Evolutionary conservation across 371 early-diverging fungal species (phyloP).

Genomic region (Lichtheimia corymbifera): DNA sequence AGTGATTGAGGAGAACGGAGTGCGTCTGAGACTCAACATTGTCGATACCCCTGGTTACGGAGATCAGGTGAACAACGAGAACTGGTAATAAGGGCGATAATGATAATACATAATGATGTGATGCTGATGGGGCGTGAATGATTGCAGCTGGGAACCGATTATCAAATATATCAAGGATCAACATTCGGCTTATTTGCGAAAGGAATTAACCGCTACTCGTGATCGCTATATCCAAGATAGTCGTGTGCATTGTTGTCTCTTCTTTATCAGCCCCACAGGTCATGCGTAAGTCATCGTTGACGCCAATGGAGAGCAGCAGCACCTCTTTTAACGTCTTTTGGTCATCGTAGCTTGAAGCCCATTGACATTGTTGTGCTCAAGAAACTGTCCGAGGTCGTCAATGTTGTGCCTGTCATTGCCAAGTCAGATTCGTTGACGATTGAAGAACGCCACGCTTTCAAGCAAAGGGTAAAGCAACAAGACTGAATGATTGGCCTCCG

Average conservation of each 20-base stretch:
- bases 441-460: slow-evolving; percentile 75
- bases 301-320: no score
- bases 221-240: slow-evolving; percentile 86
- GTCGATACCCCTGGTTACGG: slow-evolving; percentile 84
- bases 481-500: background rate
- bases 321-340: background rate
- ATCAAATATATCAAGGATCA: slow-evolving; percentile 93
- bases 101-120: background rate
- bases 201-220: slow-evolving; percentile 83
- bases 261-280: slow-evolving; percentile 78
- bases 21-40: slow-evolving; percentile 82
- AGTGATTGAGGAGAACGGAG: slow-evolving; percentile 86
- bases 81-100: slow-evolving; percentile 55
- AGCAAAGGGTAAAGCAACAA: slow-evolving; percentile 71
- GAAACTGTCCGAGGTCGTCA: slow-evolving; percentile 72
- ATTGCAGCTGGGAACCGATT: slow-evolving; percentile 80
- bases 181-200: slow-evolving; percentile 86
- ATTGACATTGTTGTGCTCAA: slow-evolving; percentile 77
- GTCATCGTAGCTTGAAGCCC: slow-evolving; percentile 65
- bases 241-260: slow-evolving; percentile 79
- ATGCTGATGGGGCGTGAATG: slow-evolving; percentile 4
- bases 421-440: slow-evolving; percentile 86
- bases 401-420: slow-evolving; percentile 85
- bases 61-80: slow-evolving; percentile 87
- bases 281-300: slow-evolving; percentile 56